phyloP scores from a whole-genome alignment of 176 grass and related monocot species.

The Canna indica region DNA sequence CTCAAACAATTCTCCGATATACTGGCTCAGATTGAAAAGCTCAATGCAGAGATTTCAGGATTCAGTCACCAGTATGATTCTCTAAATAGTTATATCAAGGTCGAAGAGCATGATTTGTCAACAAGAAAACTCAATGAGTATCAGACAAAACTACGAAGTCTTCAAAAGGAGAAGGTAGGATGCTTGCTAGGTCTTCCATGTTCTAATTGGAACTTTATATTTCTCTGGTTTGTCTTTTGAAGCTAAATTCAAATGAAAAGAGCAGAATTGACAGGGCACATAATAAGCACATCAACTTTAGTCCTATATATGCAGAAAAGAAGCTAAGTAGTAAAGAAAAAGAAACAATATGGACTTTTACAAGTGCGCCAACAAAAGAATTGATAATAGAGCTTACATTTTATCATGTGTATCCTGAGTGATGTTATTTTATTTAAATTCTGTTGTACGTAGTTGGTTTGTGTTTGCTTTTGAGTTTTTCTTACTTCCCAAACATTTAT shows the following conservation, averaged over 20 bases:
- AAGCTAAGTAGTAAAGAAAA: neutral
- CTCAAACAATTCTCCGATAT: constrained; percentile 59
- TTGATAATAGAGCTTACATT: neutral
- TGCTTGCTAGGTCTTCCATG: neutral
- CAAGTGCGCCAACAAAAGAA: too few relatives aligned
- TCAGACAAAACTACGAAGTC: constrained; percentile 57
- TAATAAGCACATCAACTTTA: neutral
- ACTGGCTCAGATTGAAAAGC: constrained; percentile 71
- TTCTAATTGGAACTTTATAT: neutral
- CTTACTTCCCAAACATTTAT: neutral
- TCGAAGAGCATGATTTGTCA: constrained; percentile 77
- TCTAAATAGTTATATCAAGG: constrained; percentile 26
- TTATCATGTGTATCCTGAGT: neutral
- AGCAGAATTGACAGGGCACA: neutral
- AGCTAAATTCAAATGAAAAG: neutral
- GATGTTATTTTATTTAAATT: neutral
- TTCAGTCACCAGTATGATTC: constrained; percentile 24
- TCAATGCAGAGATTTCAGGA: constrained; percentile 68
- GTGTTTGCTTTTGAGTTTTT: neutral
- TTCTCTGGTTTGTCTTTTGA: neutral
- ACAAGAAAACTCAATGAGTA: constrained; percentile 63
- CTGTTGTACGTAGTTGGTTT: neutral
- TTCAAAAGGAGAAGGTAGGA: constrained; percentile 83
- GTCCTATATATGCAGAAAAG: neutral
- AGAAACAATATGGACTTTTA: neutral